These are phyloP conservation scores for Phytophthora crassamura DNA, from an alignment of 352 stramenopile genomes.

Conservation along the genomic window DNA sequence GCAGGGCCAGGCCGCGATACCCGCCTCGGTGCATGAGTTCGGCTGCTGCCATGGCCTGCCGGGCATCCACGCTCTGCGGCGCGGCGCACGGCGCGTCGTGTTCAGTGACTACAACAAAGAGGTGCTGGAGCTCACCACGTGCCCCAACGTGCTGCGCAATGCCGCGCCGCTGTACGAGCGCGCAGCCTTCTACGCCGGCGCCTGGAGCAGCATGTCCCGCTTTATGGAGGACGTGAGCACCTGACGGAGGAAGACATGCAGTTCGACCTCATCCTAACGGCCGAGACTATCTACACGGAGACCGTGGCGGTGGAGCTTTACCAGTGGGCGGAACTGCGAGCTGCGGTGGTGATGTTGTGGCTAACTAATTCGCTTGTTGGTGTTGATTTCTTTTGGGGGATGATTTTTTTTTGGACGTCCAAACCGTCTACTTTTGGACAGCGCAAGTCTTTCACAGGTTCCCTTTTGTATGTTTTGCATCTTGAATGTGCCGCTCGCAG, in stretches of 20 bases:
- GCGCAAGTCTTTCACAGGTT: no score
- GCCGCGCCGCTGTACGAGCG: slow-evolving; percentile 37
- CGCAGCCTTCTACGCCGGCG: slow-evolving; percentile 80
- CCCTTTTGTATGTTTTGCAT: no score
- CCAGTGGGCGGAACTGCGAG: slow-evolving; percentile 39
- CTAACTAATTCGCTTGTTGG: slow-evolving; percentile 6
- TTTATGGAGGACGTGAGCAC: slow-evolving; percentile 55
- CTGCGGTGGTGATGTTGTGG: not conserved
- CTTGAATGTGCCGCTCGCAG: no score
- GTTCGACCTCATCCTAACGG: no score
- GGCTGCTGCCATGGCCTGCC: slow-evolving; percentile 83
- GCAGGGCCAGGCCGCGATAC: slow-evolving; percentile 25
- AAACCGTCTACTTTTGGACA: no score
- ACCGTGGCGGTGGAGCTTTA: slow-evolving; percentile 72
- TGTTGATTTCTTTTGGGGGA: slow-evolving; percentile 1
- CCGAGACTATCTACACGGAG: no score
- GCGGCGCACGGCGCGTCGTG: slow-evolving; percentile 62
- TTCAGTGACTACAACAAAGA: slow-evolving; percentile 92
- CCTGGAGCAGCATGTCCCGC: slow-evolving; percentile 67
- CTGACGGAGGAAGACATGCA: no score
- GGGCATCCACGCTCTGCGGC: slow-evolving; percentile 75
- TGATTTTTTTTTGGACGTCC: no score
- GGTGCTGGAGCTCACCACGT: slow-evolving; percentile 86
- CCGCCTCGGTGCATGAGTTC: slow-evolving; percentile 66
- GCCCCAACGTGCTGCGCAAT: slow-evolving; percentile 74